Conservation (phyloP, 1,284 basidiomycete genomes). For the Ustilago shanxiensis region DNA sequence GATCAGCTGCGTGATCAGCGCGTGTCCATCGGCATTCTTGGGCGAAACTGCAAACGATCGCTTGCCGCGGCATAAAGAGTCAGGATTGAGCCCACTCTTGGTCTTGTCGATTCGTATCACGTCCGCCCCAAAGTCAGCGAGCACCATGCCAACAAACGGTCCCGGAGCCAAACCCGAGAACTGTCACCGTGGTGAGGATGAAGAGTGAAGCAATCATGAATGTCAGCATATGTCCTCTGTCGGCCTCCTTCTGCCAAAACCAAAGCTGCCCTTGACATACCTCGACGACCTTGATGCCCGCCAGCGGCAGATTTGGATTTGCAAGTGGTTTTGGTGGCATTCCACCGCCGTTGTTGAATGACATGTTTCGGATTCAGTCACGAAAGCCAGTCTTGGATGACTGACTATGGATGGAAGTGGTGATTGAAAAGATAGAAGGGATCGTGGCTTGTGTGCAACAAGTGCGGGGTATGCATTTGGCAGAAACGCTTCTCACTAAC, state of each 20-base stretch:
- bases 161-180: slow-evolving; percentile 87
- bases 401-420: slow-evolving; percentile 5
- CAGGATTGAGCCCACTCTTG: slow-evolving; percentile 59
- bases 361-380: slow-evolving; percentile 8
- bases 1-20: slow-evolving; percentile 76
- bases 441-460: background rate
- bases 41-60: slow-evolving; percentile 79
- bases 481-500: too few species aligned
- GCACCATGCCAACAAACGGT: slow-evolving; percentile 80
- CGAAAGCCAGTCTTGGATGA: background rate
- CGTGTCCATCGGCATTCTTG: slow-evolving; percentile 77
- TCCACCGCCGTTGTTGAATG: slow-evolving; percentile 18
- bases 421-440: background rate
- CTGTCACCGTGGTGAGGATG: slow-evolving; percentile 70
- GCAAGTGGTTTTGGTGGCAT: slow-evolving; percentile 27
- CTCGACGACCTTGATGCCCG: slow-evolving; percentile 45
- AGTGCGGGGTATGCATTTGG: slow-evolving; percentile 10
- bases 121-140: slow-evolving; percentile 84
- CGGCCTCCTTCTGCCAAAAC: background rate
- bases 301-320: slow-evolving; percentile 36
- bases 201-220: background rate
- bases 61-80: slow-evolving; percentile 78
- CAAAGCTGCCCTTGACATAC: slow-evolving; percentile 12
- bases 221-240: background rate
- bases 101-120: slow-evolving; percentile 82